These are phyloP conservation scores for Daldinia bambusicola DNA, from an alignment of 495 filamentous ascomycete species.

Conservation along the genomic window DNA sequence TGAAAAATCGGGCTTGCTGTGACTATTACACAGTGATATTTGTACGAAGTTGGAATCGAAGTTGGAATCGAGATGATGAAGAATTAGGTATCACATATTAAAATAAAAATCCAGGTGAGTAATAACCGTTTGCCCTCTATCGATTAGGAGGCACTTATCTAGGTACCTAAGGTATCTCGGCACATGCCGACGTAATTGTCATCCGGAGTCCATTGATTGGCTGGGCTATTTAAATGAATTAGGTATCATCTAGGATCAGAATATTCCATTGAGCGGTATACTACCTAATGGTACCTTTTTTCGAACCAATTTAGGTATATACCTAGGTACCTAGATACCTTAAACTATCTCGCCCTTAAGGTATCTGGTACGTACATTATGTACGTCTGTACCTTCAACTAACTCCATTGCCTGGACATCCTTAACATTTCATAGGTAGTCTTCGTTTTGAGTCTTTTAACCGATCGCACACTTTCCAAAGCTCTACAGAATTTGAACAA, in stretches of 20 bases:
- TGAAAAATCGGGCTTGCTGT: background rate
- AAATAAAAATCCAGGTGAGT: constrained; percentile 1
- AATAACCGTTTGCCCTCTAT: background rate
- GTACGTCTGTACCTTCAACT: no score
- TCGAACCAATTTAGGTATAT: no score
- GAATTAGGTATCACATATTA: constrained; percentile 1
- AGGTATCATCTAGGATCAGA: background rate
- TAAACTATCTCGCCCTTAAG: no score
- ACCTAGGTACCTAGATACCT: no score
- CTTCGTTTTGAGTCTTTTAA: no score
- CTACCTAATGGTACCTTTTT: no score
- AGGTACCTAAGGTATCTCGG: background rate
- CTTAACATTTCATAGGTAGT: no score
- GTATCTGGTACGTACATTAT: no score
- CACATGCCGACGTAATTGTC: constrained; percentile 22
- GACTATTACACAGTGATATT: background rate
- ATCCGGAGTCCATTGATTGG: constrained; percentile 31
- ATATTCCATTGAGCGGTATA: constrained; percentile 37
- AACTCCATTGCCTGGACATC: no score
- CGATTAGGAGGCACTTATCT: background rate
- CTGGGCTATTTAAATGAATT: background rate
- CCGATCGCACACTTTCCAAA: no score
- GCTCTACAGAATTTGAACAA: no score
- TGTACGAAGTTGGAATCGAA: background rate
- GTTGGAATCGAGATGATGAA: background rate